Evolutionary conservation across 768 basidiomycete genomes (phyloP), one percentile per base, ranked within the genome.

Genomic region (Kwoniella mangroviensis): DNA sequence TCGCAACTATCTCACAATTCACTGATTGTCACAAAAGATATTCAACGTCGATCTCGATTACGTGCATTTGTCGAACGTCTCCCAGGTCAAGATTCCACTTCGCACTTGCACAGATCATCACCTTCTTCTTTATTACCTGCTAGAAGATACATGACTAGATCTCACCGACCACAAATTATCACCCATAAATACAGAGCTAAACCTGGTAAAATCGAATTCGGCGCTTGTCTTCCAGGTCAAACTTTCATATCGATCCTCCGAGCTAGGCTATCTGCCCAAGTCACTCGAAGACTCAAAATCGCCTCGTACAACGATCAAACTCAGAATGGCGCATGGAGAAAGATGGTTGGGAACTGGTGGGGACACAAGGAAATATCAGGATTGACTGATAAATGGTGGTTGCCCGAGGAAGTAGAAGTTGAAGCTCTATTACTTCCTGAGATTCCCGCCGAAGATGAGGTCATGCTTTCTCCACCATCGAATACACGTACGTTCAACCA

Each of bases 101-200:
- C 70, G 11, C 70, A 72, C 41, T 67, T 72, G 3, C 70, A 59
- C 55, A 67, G 70, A 56, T 45, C 54, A n/a, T 72, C 70, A 2
- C 70, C 70, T 4, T 66, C 70, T 5, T 63, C 61, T 34, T 55
- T 72, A 12, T 51, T 72, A 26, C 61, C 66, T 11, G 49, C 28
- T n/a, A 34, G 60, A n/a, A 58, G 53, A 54, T 65, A 54, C 19
- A 61, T 54, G 60, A 59, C 65, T 24, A 55, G 42, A 49, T 66
- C 65, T 7, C 65, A 66, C 43, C 45, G 58, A 26, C 54, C 68
- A 10, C 28, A 19, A 19, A 66, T 45, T 26, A 40, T 65, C 28
- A 59, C 45, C 24, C 57, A 62, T 40, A 71, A 56, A 24, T 22
- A 49, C 19, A 43, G 65, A 28, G 45, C 42, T 26, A 62, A 59